Evolutionary conservation across 2,329 filamentous ascomycete species (phyloP).

Genomic region (Fusarium bactridioides): DNA sequence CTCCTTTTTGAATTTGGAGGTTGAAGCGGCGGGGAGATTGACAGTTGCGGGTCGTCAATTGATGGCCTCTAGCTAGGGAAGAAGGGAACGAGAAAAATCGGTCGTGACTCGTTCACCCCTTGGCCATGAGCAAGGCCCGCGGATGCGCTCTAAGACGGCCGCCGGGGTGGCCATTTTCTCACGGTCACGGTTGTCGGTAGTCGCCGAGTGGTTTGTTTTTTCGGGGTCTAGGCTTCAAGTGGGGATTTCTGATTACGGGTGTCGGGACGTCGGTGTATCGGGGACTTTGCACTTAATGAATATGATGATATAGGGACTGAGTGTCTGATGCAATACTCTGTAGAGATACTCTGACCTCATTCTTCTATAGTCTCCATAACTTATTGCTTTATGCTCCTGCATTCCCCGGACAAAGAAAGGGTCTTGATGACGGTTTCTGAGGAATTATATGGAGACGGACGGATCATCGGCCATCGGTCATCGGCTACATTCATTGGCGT

Average conservation of each 20-base stretch:
- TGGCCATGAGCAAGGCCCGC: neutral
- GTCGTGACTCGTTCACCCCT: neutral
- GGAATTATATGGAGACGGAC: slow-evolving; percentile 13
- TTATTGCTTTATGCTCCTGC: neutral
- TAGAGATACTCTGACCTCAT: neutral
- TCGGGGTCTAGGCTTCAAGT: neutral
- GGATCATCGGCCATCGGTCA: slow-evolving; percentile 26
- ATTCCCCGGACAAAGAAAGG: neutral
- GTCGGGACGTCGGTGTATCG: slow-evolving; percentile 21
- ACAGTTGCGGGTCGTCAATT: neutral
- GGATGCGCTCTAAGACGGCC: slow-evolving; percentile 23
- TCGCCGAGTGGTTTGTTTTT: neutral
- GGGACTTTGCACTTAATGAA: neutral
- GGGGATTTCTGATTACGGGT: slow-evolving; percentile 18
- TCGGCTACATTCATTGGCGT: slow-evolving; percentile 33
- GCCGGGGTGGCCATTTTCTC: slow-evolving; percentile 33
- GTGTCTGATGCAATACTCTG: neutral
- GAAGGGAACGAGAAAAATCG: neutral
- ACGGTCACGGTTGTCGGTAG: slow-evolving; percentile 33
- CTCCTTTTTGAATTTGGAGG: neutral
- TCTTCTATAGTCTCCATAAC: neutral
- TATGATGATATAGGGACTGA: neutral
- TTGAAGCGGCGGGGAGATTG: neutral
- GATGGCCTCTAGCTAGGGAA: neutral
- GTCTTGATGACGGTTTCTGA: slow-evolving; percentile 6